Evolutionary conservation across 257 asterid genomes (phyloP), one percentile per base, ranked within the genome.

Genomic region (Primulina huaijiensis): DNA sequence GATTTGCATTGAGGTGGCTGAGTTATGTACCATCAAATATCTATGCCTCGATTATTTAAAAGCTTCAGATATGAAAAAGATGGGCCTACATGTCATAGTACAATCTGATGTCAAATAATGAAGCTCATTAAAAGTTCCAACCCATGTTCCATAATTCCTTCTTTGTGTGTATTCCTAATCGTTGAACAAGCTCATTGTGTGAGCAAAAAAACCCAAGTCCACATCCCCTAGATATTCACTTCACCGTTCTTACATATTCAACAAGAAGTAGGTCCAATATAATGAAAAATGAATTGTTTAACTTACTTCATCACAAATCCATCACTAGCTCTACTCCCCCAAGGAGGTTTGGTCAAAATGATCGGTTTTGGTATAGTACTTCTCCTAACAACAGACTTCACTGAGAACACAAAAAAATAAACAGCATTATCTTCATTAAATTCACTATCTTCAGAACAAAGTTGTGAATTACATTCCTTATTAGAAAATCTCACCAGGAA

Each of bases 311-410:
- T 52, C 38, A 72, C 65, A 73, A 79, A 88, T 71, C 86, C 90
- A 72, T 81, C 92, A 77, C 95, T 85, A 75, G 72, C 84, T 85
- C 88, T 84, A 68, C 68, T 82, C 33, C 81, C 84, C 85, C 60
- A 72, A 43, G 80, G 79, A 31, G 79, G 85, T 81, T 74, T 75
- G 67, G 56, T 85, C 67, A 67, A 19, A 77, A 78, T 79, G 84
- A 82, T 84, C 11, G 79, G 76, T 67, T 74, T 82, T 43, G 92
- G 88, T 64, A 79, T 80, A 57, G 73, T 79, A 76, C 86, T 82
- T 80, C 80, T 76, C 72, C 84, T 16, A 56, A 62, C 82, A 60
- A 68, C 84, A 40, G 88, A 82, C 80, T 86, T 92, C 78, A 86
- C 97, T 87, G 85, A 76, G 65, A 79, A 76, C 66, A 72, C 66